phyloP scores from a whole-genome alignment of 2,329 filamentous ascomycete species.

The Trichothecium roseum region DNA sequence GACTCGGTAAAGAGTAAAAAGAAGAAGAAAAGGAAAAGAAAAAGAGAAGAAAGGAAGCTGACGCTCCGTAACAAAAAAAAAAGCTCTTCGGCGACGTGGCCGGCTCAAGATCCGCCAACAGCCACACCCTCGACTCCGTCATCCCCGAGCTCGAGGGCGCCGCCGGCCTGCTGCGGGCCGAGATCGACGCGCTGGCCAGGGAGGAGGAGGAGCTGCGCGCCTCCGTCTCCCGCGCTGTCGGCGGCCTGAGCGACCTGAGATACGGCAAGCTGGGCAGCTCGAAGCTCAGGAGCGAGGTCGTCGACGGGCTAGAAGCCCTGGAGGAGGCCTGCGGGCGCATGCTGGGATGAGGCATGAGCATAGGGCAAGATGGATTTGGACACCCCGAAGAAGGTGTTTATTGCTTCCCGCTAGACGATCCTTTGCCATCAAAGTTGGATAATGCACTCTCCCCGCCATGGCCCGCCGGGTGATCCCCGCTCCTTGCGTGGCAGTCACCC shows the following conservation, averaged over 20 bases:
- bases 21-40: background rate
- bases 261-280: conserved; percentile 65
- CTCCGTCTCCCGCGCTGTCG: conserved; percentile 55
- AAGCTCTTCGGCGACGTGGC: conserved; percentile 48
- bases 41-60: background rate
- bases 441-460: too few relatives aligned
- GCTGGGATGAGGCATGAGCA: conserved; percentile 8
- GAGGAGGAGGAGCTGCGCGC: conserved; percentile 52
- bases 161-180: conserved; percentile 51
- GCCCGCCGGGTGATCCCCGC: too few relatives aligned
- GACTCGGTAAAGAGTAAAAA: background rate
- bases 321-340: conserved; percentile 51
- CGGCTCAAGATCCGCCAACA: conserved; percentile 32
- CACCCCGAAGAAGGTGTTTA: too few relatives aligned
- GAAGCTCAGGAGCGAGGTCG: conserved; percentile 53
- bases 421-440: too few relatives aligned
- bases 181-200: conserved; percentile 54
- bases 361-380: too few relatives aligned
- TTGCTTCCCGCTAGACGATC: too few relatives aligned
- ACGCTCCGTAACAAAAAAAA: background rate
- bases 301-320: conserved; percentile 47
- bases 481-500: too few relatives aligned
- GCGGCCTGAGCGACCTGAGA: conserved; percentile 68
- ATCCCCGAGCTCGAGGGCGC: conserved; percentile 61
- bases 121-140: conserved; percentile 55